These are phyloP conservation scores for Penicillium malachiteum DNA, from an alignment of 495 filamentous ascomycete genomes.

Conservation along the genomic window DNA sequence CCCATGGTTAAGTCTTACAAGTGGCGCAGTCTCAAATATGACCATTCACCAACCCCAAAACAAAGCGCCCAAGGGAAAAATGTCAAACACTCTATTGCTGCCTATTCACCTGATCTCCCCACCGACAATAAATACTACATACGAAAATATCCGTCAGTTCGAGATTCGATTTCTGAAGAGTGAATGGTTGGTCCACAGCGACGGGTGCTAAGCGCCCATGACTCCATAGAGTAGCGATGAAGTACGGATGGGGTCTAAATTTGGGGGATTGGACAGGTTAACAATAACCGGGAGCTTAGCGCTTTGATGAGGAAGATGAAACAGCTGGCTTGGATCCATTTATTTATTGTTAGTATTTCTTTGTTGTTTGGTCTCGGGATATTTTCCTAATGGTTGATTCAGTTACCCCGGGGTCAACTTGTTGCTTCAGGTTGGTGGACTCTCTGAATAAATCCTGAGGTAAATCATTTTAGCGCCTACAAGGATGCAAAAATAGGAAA, in stretches of 20 bases:
- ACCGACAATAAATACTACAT: background rate
- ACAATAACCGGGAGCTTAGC: conserved; percentile 12
- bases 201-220: conserved; percentile 25
- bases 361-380: no score
- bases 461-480: background rate
- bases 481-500: background rate
- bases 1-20: no score
- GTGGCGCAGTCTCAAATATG: no score
- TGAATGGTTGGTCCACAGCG: conserved; percentile 16
- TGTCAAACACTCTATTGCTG: background rate
- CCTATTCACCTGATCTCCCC: background rate
- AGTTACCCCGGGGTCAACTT: background rate
- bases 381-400: background rate
- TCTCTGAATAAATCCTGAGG: background rate
- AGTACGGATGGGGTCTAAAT: background rate
- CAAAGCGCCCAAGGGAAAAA: background rate
- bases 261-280: conserved; percentile 4
- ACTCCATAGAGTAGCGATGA: conserved; percentile 29
- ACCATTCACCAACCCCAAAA: no score
- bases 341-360: no score
- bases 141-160: background rate
- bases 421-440: background rate
- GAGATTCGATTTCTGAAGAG: background rate
- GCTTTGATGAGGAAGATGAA: conserved; percentile 5
- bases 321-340: no score